These are phyloP conservation scores for Pleodorina starrii DNA, from an alignment of 139 green algal genomes.

Conservation along the genomic window DNA sequence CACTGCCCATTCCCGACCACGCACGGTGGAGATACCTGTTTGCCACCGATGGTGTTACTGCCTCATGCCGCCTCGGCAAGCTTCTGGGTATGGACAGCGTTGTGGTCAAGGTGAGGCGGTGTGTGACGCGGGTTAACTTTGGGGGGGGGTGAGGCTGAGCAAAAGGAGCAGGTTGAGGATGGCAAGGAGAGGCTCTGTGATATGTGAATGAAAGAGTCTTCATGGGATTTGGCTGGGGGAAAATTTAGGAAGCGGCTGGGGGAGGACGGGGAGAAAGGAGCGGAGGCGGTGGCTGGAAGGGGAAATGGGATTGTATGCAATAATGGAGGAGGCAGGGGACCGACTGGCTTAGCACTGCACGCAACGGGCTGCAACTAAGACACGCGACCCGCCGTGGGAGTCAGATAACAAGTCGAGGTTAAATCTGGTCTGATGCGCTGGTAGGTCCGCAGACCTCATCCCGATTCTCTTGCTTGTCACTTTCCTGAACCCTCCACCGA, in stretches of 20 bases:
- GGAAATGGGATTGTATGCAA: too few relatives aligned
- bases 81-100: conserved; percentile 54
- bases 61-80: conserved; percentile 58
- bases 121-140: too few relatives aligned
- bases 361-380: neutral
- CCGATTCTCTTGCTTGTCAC: neutral
- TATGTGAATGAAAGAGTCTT: neutral
- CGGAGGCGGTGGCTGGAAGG: too few relatives aligned
- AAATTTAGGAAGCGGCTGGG: neutral
- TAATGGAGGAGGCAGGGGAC: too few relatives aligned
- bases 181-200: neutral
- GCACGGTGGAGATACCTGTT: conserved; percentile 54
- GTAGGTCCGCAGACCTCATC: neutral
- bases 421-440: neutral
- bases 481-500: neutral
- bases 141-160: neutral
- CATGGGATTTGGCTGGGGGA: neutral
- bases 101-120: conserved; percentile 15
- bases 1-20: conserved; percentile 44
- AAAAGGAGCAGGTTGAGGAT: neutral
- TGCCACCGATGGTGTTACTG: conserved; percentile 54
- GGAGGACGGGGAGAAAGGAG: too few relatives aligned
- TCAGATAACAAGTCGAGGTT: neutral
- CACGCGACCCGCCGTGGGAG: neutral
- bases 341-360: neutral